A percentile compares a stretch with the other conserved stretches of the same genome.
Conservation (phyloP, 495 filamentous ascomycete species). For the Coniosporium apollinis region DNA sequence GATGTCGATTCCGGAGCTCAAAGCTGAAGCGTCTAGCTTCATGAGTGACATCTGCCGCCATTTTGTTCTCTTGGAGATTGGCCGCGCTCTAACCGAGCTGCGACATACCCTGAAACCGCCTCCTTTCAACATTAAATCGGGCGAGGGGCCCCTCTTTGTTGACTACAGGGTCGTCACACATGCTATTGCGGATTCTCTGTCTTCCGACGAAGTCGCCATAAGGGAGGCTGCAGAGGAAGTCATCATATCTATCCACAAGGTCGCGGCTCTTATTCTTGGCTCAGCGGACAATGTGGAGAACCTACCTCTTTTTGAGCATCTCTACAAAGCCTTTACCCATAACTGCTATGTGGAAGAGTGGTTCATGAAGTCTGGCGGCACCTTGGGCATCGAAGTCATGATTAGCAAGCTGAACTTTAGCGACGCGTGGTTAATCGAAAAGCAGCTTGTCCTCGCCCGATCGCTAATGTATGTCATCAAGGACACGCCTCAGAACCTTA, state of each 20-base stretch:
- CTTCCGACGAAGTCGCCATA: constrained; percentile 62
- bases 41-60: constrained; percentile 71
- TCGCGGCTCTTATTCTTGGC: constrained; percentile 69
- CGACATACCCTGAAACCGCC: constrained; percentile 57
- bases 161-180: constrained; percentile 77
- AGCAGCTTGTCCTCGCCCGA: constrained; percentile 68
- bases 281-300: constrained; percentile 46
- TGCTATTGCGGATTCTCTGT: constrained; percentile 70
- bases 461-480: constrained; percentile 92
- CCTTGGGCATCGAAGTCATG: constrained; percentile 70
- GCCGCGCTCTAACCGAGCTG: constrained; percentile 55
- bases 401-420: constrained; percentile 66
- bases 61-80: constrained; percentile 82
- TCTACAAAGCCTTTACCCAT: constrained; percentile 73
- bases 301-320: constrained; percentile 64
- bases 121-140: constrained; percentile 64
- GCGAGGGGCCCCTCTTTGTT: constrained; percentile 72
- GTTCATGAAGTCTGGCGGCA: constrained; percentile 90
- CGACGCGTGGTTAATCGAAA: constrained; percentile 61
- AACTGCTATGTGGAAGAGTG: constrained; percentile 93
- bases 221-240: constrained; percentile 70
- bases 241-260: constrained; percentile 58
- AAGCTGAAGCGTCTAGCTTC: constrained; percentile 51
- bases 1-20: constrained; percentile 63
- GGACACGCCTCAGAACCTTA: constrained; percentile 84